These are phyloP conservation scores for Lithohypha guttulata DNA, from an alignment of 2,329 filamentous ascomycete species.

Conservation along the genomic window DNA sequence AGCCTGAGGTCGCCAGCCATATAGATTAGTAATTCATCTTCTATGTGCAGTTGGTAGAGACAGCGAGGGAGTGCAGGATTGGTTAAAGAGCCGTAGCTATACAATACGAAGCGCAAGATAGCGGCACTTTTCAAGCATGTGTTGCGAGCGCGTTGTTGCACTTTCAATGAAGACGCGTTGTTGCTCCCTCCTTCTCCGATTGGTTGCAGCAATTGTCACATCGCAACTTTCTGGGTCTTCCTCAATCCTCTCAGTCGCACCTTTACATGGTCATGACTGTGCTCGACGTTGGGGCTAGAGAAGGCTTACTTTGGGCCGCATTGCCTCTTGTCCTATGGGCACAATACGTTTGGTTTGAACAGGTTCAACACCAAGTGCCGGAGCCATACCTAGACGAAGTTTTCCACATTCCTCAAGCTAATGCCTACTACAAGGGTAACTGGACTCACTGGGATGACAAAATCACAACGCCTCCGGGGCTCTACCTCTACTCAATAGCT, in stretches of 20 bases:
- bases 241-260: neutral
- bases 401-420: constrained; percentile 73
- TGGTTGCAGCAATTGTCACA: neutral
- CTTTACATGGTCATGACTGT: too few species aligned
- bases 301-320: constrained; percentile 14
- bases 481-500: constrained; percentile 51
- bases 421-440: constrained; percentile 66
- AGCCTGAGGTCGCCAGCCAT: too few species aligned
- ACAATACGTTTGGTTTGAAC: constrained; percentile 29
- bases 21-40: too few species aligned
- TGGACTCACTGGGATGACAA: constrained; percentile 86
- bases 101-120: too few species aligned
- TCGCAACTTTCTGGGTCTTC: neutral
- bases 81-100: too few species aligned
- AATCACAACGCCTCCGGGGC: constrained; percentile 87
- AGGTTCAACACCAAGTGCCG: constrained; percentile 40
- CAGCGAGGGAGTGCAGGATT: too few species aligned
- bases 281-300: constrained; percentile 1
- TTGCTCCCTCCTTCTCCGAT: too few species aligned
- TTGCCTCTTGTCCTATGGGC: constrained; percentile 14
- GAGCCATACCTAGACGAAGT: constrained; percentile 49
- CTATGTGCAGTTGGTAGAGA: too few species aligned
- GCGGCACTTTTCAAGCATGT: too few species aligned
- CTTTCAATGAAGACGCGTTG: too few species aligned
- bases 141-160: too few species aligned